Conservation (phyloP, 176 grass and related monocot species). For the Oryza longistaminata region DNA sequence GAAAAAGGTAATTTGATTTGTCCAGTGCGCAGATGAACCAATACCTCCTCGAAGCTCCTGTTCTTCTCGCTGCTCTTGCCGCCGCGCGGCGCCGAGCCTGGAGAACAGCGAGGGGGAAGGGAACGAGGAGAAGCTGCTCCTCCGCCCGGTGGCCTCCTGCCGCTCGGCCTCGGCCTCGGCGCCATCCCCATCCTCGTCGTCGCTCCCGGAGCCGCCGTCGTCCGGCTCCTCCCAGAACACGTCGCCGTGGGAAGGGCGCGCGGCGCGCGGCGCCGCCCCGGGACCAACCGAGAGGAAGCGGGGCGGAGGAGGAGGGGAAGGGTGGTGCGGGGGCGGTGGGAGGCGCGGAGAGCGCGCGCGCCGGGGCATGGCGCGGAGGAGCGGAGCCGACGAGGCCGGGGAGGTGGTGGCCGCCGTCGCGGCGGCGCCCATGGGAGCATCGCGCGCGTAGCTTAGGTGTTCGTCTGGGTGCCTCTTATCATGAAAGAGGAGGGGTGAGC, state of each 20-base stretch:
- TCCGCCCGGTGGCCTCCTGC: not conserved
- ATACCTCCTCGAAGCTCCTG: constrained; percentile 47
- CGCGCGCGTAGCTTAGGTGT: not conserved
- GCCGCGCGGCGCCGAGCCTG: not conserved
- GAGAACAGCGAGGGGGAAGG: constrained; percentile 16
- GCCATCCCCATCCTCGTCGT: constrained; percentile 34
- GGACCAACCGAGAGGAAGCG: not conserved
- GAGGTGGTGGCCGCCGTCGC: not conserved
- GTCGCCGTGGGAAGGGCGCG: constrained; percentile 13
- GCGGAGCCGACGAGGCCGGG: constrained; percentile 6
- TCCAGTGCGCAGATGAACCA: not conserved
- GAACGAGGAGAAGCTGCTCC: not conserved
- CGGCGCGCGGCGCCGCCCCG: not conserved
- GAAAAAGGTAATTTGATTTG: not conserved
- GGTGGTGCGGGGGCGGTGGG: not conserved
- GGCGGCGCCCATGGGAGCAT: constrained; percentile 35
- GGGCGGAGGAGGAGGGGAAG: not conserved
- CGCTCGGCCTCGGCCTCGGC: not conserved
- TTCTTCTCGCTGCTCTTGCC: constrained; percentile 44
- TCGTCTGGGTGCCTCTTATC: not conserved
- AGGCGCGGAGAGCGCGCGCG: not conserved
- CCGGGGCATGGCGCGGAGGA: not conserved
- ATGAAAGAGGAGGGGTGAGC: not conserved
- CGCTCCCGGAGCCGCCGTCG: constrained; percentile 61
- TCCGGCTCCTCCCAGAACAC: constrained; percentile 74